Evolutionary conservation across 805 yeast species (phyloP).

Genomic region (Myxozyma kluyveri): DNA sequence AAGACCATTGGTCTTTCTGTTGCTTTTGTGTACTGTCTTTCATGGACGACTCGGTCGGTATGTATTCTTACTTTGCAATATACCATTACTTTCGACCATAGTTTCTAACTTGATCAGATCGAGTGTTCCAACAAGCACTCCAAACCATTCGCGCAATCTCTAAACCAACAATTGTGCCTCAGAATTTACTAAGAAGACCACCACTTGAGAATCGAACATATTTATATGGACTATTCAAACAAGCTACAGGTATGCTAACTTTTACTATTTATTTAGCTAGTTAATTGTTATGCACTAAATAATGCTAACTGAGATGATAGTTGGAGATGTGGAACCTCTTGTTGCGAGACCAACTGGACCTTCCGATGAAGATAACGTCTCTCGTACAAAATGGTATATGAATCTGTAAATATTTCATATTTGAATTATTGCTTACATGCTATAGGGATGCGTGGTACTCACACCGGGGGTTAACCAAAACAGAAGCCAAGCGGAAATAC

Average conservation of each 20-base stretch:
- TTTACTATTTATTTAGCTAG: background rate
- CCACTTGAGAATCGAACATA: constrained; percentile 66
- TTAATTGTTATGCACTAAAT: background rate
- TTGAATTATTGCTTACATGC: background rate
- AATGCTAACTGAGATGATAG: constrained; percentile 34
- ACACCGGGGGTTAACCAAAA: constrained; percentile 62
- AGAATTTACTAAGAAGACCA: constrained; percentile 66
- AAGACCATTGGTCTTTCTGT: too few relatives aligned
- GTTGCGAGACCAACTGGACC: constrained; percentile 64
- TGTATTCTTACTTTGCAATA: background rate
- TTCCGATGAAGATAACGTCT: constrained; percentile 61
- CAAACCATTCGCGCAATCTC: constrained; percentile 73
- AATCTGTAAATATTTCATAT: background rate
- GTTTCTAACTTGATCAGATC: constrained; percentile 46
- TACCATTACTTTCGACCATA: too few relatives aligned
- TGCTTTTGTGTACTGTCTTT: background rate
- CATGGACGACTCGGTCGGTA: constrained; percentile 25
- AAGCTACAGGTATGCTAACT: constrained; percentile 56
- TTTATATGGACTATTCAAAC: constrained; percentile 80
- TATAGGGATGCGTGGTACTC: constrained; percentile 74
- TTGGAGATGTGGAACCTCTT: constrained; percentile 72
- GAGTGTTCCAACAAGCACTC: constrained; percentile 79
- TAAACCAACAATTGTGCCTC: constrained; percentile 17
- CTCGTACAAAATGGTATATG: constrained; percentile 60
- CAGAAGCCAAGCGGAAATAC: constrained; percentile 73